These are phyloP conservation scores for Talaromyces islandicus DNA, from an alignment of 2,329 filamentous ascomycete genomes.

Conservation along the genomic window DNA sequence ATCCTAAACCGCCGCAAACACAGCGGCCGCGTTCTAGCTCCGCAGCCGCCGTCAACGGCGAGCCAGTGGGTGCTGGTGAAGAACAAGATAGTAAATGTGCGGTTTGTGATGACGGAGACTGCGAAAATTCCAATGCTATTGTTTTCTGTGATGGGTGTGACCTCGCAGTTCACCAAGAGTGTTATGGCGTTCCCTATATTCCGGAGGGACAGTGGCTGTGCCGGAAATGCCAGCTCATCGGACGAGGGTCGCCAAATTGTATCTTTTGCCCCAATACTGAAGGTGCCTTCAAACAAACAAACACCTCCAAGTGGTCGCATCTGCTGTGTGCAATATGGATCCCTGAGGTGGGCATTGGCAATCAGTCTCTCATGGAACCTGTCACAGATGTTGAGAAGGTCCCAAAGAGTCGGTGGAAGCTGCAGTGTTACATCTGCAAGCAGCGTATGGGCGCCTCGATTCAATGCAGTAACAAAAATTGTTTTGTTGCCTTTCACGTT, in stretches of 20 bases:
- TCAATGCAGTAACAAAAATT: constrained; percentile 95
- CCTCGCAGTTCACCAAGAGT: constrained; percentile 95
- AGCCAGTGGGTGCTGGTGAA: constrained; percentile 72
- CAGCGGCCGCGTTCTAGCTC: constrained; percentile 89
- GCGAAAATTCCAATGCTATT: constrained; percentile 97
- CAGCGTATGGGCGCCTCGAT: constrained; percentile 98
- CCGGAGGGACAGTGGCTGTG: constrained; percentile 98
- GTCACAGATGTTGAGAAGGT: constrained; percentile 98
- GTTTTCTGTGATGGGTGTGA: constrained; percentile 99
- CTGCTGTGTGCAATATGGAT: constrained; percentile 98
- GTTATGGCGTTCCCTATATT: constrained; percentile 97
- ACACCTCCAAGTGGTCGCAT: constrained; percentile 93
- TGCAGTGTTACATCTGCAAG: constrained; percentile 92
- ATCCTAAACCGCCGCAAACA: constrained; percentile 91
- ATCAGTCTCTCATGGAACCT: constrained; percentile 96
- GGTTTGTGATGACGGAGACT: constrained; percentile 98
- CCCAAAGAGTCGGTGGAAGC: constrained; percentile 86
- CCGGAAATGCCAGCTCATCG: constrained; percentile 91
- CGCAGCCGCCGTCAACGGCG: constrained; percentile 90
- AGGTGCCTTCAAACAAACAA: constrained; percentile 97
- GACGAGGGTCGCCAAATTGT: constrained; percentile 85
- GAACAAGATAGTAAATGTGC: constrained; percentile 97
- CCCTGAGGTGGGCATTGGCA: constrained; percentile 90
- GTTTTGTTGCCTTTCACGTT: constrained; percentile 94
- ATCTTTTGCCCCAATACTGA: constrained; percentile 98